phyloP scores from a whole-genome alignment of 768 basidiomycete species.

The Candolleomyces eurysporus region DNA sequence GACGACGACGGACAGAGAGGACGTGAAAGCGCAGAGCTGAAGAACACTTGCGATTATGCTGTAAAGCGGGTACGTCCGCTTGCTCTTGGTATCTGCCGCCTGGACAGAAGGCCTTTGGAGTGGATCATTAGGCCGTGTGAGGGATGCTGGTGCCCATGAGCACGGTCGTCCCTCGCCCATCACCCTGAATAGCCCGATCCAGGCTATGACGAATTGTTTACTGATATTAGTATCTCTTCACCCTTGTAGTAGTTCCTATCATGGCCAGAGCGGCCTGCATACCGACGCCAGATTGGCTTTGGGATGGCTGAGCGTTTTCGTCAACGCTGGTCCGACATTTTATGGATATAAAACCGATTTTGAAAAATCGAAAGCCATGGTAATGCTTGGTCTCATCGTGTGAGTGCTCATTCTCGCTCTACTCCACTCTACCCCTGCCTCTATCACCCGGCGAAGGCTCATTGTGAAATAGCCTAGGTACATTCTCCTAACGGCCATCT shows the following conservation, averaged over 20 bases:
- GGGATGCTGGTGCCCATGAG: background rate
- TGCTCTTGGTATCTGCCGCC: too few relatives aligned
- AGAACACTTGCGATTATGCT: slow-evolving; percentile 82
- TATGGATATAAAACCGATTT: slow-evolving; percentile 88
- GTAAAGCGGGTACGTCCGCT: slow-evolving; percentile 69
- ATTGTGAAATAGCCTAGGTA: slow-evolving; percentile 49
- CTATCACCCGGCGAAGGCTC: background rate
- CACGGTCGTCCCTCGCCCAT: background rate
- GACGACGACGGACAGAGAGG: slow-evolving; percentile 55
- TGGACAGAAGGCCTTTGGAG: too few relatives aligned
- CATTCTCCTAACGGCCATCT: slow-evolving; percentile 63
- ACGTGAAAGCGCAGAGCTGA: slow-evolving; percentile 62
- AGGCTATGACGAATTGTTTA: too few relatives aligned
- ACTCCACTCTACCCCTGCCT: slow-evolving; percentile 1
- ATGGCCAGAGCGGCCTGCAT: slow-evolving; percentile 70
- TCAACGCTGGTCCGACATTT: slow-evolving; percentile 76
- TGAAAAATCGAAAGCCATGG: slow-evolving; percentile 78
- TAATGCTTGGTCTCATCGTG: slow-evolving; percentile 80
- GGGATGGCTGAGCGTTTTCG: slow-evolving; percentile 83
- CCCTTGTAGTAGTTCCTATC: slow-evolving; percentile 69
- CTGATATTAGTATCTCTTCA: background rate
- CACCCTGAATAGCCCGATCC: too few relatives aligned
- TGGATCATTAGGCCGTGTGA: too few relatives aligned
- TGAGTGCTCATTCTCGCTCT: slow-evolving; percentile 35
- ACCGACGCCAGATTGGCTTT: slow-evolving; percentile 85